These are phyloP conservation scores for Solanum rostratum DNA, from an alignment of 257 asterid species.

Conservation along the genomic window DNA sequence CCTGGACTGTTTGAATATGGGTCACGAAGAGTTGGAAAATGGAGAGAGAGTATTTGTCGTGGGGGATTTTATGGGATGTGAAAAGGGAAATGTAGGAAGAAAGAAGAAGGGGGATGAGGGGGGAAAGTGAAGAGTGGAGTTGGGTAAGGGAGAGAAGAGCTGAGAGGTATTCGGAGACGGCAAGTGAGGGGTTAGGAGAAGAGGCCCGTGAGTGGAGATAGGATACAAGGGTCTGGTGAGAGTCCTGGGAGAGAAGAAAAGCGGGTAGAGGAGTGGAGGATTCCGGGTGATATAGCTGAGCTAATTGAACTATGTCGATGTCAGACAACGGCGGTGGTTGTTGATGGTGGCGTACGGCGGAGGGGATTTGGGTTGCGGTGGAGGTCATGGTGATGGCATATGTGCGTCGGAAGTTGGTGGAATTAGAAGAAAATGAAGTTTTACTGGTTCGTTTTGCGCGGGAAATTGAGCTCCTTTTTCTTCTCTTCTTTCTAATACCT, in stretches of 20 bases:
- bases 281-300: constrained; percentile 24
- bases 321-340: constrained; percentile 36
- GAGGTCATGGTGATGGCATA: constrained; percentile 15
- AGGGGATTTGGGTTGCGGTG: constrained; percentile 9
- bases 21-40: constrained; percentile 47
- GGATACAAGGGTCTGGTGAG: constrained; percentile 45
- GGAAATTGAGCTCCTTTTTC: neutral
- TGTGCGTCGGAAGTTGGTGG: neutral
- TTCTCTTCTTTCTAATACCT: neutral
- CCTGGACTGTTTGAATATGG: constrained; percentile 38
- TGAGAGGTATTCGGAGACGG: constrained; percentile 51
- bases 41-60: constrained; percentile 37
- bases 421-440: neutral
- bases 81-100: constrained; percentile 44
- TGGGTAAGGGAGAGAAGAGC: constrained; percentile 47
- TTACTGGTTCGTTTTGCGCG: neutral
- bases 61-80: constrained; percentile 47
- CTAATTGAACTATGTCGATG: constrained; percentile 46
- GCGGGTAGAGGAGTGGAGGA: constrained; percentile 39
- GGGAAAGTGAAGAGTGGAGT: constrained; percentile 39
- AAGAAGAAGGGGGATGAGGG: constrained; percentile 45
- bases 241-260: constrained; percentile 40
- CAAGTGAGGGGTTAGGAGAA: constrained; percentile 23
- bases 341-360: constrained; percentile 6
- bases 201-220: constrained; percentile 53